These are phyloP conservation scores for Teratosphaeria pseudoeucalypti DNA, from an alignment of 2,329 filamentous ascomycete species.

Conservation along the genomic window DNA sequence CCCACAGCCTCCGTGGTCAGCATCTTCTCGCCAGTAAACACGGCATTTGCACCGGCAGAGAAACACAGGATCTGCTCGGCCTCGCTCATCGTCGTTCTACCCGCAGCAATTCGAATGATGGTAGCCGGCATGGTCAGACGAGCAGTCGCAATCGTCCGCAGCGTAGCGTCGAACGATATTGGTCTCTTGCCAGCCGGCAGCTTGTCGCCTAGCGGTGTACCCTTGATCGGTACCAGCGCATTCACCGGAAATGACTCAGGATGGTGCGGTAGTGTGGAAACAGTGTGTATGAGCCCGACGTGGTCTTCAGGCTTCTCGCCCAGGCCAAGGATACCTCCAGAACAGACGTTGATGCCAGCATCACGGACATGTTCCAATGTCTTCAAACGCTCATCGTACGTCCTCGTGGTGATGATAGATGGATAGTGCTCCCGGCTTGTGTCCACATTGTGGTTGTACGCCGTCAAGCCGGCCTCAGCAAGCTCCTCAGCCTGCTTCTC, in stretches of 20 bases:
- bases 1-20: constrained; percentile 83
- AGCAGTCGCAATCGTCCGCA: constrained; percentile 76
- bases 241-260: constrained; percentile 90
- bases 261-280: constrained; percentile 68
- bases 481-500: constrained; percentile 63
- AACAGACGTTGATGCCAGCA: constrained; percentile 83
- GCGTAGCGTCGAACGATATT: constrained; percentile 67
- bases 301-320: constrained; percentile 72
- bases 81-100: constrained; percentile 72
- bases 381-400: constrained; percentile 75
- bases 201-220: constrained; percentile 67
- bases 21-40: constrained; percentile 95
- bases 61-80: constrained; percentile 86
- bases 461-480: constrained; percentile 73
- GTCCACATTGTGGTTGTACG: constrained; percentile 92
- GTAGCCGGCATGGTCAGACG: constrained; percentile 73
- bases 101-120: constrained; percentile 78
- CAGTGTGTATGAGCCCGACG: constrained; percentile 72
- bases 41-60: constrained; percentile 83
- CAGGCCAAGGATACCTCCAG: constrained; percentile 75
- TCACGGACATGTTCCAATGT: constrained; percentile 73
- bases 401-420: constrained; percentile 71
- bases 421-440: constrained; percentile 85
- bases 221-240: constrained; percentile 80
- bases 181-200: constrained; percentile 37